Percentiles rank a stretch among this genome's conserved stretches.
phyloP scores from a whole-genome alignment of 345 rosid genomes.

The Murraya koenigii region DNA sequence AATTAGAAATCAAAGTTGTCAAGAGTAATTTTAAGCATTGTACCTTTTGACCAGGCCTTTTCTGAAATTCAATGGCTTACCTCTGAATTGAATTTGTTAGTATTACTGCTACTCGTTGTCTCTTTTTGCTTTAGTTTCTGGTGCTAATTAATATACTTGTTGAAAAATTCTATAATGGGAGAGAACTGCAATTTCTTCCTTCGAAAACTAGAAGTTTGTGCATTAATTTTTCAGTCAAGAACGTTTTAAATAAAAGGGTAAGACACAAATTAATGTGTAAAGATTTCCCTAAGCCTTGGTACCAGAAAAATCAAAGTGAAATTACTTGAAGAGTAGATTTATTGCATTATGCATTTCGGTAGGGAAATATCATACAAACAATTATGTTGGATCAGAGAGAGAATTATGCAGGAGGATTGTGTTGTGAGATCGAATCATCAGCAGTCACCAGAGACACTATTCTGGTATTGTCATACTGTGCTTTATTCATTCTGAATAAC shows the following conservation, averaged over 20 bases:
- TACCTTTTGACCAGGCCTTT: background rate
- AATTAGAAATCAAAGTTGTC: background rate
- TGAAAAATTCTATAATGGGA: background rate
- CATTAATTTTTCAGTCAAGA: background rate
- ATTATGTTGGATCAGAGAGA: background rate
- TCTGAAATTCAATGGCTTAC: background rate
- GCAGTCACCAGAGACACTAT: background rate
- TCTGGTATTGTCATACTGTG: background rate
- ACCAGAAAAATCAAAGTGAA: background rate
- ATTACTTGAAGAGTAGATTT: background rate
- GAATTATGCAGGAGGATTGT: background rate
- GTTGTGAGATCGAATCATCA: background rate
- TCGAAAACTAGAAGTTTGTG: background rate
- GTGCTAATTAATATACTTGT: background rate
- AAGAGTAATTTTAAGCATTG: background rate
- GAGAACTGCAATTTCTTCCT: background rate
- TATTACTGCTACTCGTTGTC: background rate
- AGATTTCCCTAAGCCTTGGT: background rate
- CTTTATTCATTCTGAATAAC: background rate
- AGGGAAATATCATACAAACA: background rate
- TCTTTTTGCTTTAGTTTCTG: background rate
- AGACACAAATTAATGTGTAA: background rate
- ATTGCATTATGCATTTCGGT: background rate
- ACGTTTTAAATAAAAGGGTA: background rate
- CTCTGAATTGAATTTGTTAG: background rate